These are phyloP conservation scores for Dactylonectria estremocensis DNA, from an alignment of 2,329 filamentous ascomycete genomes.

Conservation along the genomic window DNA sequence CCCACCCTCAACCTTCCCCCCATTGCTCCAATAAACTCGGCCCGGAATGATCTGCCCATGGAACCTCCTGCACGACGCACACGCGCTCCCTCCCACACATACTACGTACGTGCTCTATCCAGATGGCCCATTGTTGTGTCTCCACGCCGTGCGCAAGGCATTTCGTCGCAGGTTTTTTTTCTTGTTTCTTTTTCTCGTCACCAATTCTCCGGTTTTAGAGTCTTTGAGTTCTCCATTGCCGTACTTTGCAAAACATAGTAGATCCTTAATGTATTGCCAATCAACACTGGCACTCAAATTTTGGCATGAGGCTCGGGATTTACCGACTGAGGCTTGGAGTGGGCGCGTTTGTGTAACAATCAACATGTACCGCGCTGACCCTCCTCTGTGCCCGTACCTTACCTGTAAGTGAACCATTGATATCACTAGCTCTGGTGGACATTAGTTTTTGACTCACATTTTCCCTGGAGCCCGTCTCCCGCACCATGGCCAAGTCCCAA, in stretches of 20 bases:
- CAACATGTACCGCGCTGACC: background rate
- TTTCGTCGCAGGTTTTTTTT: conserved; percentile 14
- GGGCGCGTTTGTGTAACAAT: conserved; percentile 21
- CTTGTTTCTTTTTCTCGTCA: conserved; percentile 1
- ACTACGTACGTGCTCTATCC: too few relatives aligned
- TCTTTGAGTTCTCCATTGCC: background rate
- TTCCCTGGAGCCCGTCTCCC: conserved; percentile 5
- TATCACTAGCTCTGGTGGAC: background rate
- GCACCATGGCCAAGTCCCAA: background rate
- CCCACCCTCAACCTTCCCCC: conserved; percentile 39
- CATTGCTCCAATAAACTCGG: conserved; percentile 41
- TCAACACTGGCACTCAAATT: background rate
- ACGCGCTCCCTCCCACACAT: too few relatives aligned
- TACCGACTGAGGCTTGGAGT: background rate
- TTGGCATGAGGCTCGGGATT: too few relatives aligned
- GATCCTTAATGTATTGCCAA: background rate
- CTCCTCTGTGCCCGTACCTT: background rate
- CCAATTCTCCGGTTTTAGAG: background rate
- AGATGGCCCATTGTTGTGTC: conserved; percentile 13
- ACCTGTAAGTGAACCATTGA: conserved; percentile 10
- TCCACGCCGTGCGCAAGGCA: conserved; percentile 14
- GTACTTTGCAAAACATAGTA: background rate
- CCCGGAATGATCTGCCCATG: conserved; percentile 44
- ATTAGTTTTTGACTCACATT: conserved; percentile 19
- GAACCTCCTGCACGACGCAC: conserved; percentile 22